Percentiles rank a stretch among this genome's conserved stretches.
Evolutionary conservation across 768 basidiomycete species (phyloP).

Genomic region (Boletus fagicola): DNA sequence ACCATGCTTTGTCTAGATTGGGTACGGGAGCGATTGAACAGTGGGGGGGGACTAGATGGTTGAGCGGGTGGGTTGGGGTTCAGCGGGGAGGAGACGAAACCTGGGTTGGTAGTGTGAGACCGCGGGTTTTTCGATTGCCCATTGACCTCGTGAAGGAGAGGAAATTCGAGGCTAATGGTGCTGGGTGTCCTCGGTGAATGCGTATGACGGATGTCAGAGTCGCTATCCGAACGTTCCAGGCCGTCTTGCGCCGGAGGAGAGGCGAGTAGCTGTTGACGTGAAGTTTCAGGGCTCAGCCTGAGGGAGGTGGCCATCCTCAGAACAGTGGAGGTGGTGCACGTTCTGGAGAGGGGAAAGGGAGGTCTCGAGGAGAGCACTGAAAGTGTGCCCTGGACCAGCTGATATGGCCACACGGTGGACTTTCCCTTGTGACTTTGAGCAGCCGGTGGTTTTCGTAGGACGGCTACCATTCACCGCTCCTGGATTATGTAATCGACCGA

Average conservation of each 20-base stretch:
- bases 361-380: not conserved
- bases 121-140: slow-evolving; percentile 18
- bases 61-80: slow-evolving; percentile 40
- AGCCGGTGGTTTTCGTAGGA: not conserved
- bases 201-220: slow-evolving; percentile 1
- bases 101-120: slow-evolving; percentile 24
- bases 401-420: not conserved
- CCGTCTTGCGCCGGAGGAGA: not conserved
- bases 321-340: slow-evolving; percentile 1
- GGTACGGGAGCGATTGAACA: slow-evolving; percentile 36
- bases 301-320: slow-evolving; percentile 41
- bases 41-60: slow-evolving; percentile 7
- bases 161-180: slow-evolving; percentile 29
- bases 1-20: slow-evolving; percentile 40
- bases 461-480: slow-evolving; percentile 4
- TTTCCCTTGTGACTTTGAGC: slow-evolving; percentile 1
- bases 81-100: slow-evolving; percentile 52
- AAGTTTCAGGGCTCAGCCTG: slow-evolving; percentile 55
- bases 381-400: not conserved
- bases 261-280: slow-evolving; percentile 42
- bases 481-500: slow-evolving; percentile 12
- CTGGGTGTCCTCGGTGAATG: slow-evolving; percentile 23
- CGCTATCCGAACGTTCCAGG: slow-evolving; percentile 7
- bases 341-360: not conserved
- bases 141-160: slow-evolving; percentile 27